Conservation (phyloP, 495 filamentous ascomycete species). For the Podospora fimiseda region DNA sequence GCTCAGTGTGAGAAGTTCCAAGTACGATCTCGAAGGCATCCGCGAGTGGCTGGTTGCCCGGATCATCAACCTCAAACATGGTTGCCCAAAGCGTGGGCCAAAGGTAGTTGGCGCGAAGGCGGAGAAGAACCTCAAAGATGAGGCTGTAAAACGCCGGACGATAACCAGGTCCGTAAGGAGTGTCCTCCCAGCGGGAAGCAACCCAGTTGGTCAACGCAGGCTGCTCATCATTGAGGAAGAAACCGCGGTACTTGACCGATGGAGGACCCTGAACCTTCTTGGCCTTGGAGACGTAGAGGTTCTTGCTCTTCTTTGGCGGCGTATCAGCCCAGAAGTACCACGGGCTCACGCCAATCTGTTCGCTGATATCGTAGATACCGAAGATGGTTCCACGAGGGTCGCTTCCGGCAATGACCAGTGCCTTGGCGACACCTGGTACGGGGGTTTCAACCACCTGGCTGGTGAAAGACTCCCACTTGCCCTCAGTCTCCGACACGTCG, state of each 20-base stretch:
- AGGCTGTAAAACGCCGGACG: slow-evolving; percentile 58
- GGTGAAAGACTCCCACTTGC: slow-evolving; percentile 65
- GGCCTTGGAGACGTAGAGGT: slow-evolving; percentile 49
- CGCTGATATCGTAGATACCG: slow-evolving; percentile 66
- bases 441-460: slow-evolving; percentile 55
- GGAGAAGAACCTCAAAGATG: slow-evolving; percentile 66
- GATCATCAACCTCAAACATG: slow-evolving; percentile 67
- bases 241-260: slow-evolving; percentile 65
- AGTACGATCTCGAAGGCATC: slow-evolving; percentile 70
- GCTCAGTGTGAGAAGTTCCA: slow-evolving; percentile 67
- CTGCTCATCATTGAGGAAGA: slow-evolving; percentile 76
- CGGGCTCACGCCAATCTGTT: slow-evolving; percentile 71
- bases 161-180: slow-evolving; percentile 52
- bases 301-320: slow-evolving; percentile 44
- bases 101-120: slow-evolving; percentile 65
- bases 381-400: slow-evolving; percentile 67
- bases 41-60: slow-evolving; percentile 57
- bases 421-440: slow-evolving; percentile 48
- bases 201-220: slow-evolving; percentile 68
- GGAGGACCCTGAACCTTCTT: slow-evolving; percentile 55
- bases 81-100: slow-evolving; percentile 68
- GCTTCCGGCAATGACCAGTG: slow-evolving; percentile 63
- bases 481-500: slow-evolving; percentile 47
- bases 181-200: slow-evolving; percentile 36
- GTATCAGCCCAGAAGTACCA: slow-evolving; percentile 76